Evolutionary conservation across 2,329 filamentous ascomycete genomes (phyloP), one percentile per base, ranked within the genome.

Genomic region (Neobulgaria alba): DNA sequence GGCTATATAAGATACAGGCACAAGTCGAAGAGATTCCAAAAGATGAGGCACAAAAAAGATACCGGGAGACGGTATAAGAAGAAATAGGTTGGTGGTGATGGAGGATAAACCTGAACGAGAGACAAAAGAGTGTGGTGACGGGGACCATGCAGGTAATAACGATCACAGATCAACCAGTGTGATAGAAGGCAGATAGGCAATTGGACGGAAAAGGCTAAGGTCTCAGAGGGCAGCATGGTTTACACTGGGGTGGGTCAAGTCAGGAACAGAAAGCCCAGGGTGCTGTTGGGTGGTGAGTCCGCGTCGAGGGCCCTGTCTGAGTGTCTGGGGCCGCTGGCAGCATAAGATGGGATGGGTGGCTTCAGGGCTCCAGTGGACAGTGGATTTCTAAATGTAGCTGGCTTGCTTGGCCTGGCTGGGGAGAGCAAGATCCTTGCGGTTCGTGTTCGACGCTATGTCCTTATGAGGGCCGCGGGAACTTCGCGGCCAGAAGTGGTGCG

Each of bases 141-240:
- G 57, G 56, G 55, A 52, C 53, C 52, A 54, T 57, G 51, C 50
- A 51, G 52, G 58, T 59, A 57, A 60, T 59, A 60, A 46, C 52
- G 46, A 51, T 43, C 41, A 47, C 41, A 49, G 51, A 55, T 54
- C 51, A 47, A 54, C 50, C 50, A 52, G 41, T 36, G 48, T 51
- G 54, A 56, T 54, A 57, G 48, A 51, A 45, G 43, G 44, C 46
- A 55, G 54, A 59, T 55, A 58, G 55, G 51, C 54, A 53, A 41
- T 33, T 36, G 40, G 41, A 45, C 49, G 36, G 36, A 48, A 49
- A 42, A 15, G 48, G 53, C 38, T 47, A 49, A 53, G 51, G 53
- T 48, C 48, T 52, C 46, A 50, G 39, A 39, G 35, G 46, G 34
- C 38, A 12, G 23, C 23, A 26, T 26, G 12, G 23, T 26, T 7